phyloP scores from a whole-genome alignment of 495 filamentous ascomycete genomes.

The Annulohypoxylon maeteangense region DNA sequence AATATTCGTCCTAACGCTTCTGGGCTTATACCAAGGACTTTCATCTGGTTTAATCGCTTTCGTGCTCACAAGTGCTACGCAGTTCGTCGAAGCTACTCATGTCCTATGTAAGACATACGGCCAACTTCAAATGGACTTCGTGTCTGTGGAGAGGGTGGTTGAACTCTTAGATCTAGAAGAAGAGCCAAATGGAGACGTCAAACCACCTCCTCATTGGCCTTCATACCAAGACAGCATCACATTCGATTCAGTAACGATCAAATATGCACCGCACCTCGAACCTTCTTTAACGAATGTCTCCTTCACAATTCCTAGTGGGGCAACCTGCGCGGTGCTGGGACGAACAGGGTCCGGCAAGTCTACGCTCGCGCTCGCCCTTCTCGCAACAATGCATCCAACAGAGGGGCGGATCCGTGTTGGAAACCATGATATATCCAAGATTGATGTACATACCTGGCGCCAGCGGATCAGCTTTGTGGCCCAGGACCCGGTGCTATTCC shows the following conservation, averaged over 20 bases:
- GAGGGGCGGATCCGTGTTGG: slow-evolving; percentile 65
- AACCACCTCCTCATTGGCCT: slow-evolving; percentile 82
- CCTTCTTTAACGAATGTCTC: slow-evolving; percentile 71
- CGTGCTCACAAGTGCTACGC: slow-evolving; percentile 70
- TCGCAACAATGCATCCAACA: slow-evolving; percentile 61
- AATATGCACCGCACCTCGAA: slow-evolving; percentile 79
- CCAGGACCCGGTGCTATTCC: slow-evolving; percentile 70
- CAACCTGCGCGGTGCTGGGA: slow-evolving; percentile 73
- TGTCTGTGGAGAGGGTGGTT: slow-evolving; percentile 84
- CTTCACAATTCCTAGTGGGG: slow-evolving; percentile 76
- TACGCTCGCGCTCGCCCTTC: slow-evolving; percentile 66
- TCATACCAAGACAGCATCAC: slow-evolving; percentile 72
- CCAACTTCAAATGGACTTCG: slow-evolving; percentile 88
- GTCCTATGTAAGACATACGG: slow-evolving; percentile 78
- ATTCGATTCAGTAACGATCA: slow-evolving; percentile 79
- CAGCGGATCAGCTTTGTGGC: slow-evolving; percentile 69
- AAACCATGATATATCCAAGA: slow-evolving; percentile 58
- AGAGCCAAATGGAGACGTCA: slow-evolving; percentile 70
- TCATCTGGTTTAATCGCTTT: slow-evolving; percentile 82
- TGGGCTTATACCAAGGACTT: slow-evolving; percentile 75
- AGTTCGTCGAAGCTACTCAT: slow-evolving; percentile 76
- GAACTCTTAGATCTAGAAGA: slow-evolving; percentile 79
- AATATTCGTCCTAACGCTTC: slow-evolving; percentile 73
- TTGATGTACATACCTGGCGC: slow-evolving; percentile 66
- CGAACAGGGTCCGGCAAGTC: slow-evolving; percentile 73